Evolutionary conservation across 1,139 yeast species (phyloP).

Genomic region (Hyphopichia khmerensis): DNA sequence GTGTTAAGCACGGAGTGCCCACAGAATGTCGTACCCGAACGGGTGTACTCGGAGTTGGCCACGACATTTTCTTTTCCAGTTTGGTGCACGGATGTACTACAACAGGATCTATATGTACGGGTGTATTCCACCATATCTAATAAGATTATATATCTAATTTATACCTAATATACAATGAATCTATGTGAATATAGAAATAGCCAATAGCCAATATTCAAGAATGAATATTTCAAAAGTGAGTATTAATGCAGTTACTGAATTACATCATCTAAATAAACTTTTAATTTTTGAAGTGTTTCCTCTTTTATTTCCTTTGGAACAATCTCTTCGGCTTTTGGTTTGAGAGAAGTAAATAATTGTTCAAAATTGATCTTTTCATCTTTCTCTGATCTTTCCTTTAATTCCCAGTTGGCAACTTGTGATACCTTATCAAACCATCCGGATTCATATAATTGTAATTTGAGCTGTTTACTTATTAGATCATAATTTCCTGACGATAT

Average conservation of each 20-base stretch:
- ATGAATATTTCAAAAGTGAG: not conserved
- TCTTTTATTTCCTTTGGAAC: constrained; percentile 67
- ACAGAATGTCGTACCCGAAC: not conserved
- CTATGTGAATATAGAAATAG: too few species aligned
- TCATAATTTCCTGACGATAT: constrained; percentile 82
- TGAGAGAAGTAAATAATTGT: constrained; percentile 51
- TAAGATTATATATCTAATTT: too few species aligned
- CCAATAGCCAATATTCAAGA: too few species aligned
- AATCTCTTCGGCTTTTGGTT: constrained; percentile 65
- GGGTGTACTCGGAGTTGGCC: too few species aligned
- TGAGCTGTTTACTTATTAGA: constrained; percentile 57
- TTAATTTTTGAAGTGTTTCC: constrained; percentile 58
- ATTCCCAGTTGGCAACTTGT: constrained; percentile 48
- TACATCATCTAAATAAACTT: constrained; percentile 58
- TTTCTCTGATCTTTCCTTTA: constrained; percentile 29
- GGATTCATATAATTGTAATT: constrained; percentile 63
- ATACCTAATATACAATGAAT: too few species aligned
- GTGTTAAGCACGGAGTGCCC: not conserved
- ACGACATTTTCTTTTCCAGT: too few species aligned
- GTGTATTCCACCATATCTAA: too few species aligned
- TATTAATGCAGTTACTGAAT: constrained; percentile 21
- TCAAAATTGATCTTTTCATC: constrained; percentile 50
- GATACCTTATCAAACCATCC: constrained; percentile 87
- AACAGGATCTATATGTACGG: too few species aligned
- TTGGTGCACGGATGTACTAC: too few species aligned